Base-by-base conservation (phyloP, 2,329 filamentous ascomycete genomes). In the Fusarium sp. region DNA sequence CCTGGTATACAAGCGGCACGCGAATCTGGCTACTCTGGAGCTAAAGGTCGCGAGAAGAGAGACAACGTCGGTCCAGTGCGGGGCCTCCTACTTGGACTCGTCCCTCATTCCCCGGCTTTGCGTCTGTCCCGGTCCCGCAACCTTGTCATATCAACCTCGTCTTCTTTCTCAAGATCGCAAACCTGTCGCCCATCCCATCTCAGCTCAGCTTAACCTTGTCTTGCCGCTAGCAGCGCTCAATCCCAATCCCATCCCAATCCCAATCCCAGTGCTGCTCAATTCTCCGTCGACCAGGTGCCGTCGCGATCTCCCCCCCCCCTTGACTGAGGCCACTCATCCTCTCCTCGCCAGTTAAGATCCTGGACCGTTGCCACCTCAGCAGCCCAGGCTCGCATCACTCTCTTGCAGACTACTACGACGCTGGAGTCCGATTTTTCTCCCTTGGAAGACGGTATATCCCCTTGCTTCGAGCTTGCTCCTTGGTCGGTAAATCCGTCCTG, bases 1-100 rank as follows among this genome's bases (percentile, higher is more conserved):
- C 77, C 73, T 67, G 48, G 68, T 64, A 69, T 64, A 71, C 65
- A 66, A 66, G 67, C 69, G 68, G 68, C 75, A 74, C 68, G 65
- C 69, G 56, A 71, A 74, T 68, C 73, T 74, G 58, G 71, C 67
- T 75, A 59, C 67, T 62, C 69, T 71, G 73, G 63, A 75, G 70
- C 73, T 68, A 71, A 75, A 71, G 54, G 59, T 62, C 66, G 72
- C 70, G 75, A 77, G 77, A 79, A 72, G 77, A 79, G 77, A 79
- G 77, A 79, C 73, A 79, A 79, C 77, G 56, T 69, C 71, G 41
- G 64, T 69, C 61, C 64, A 72, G 67, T 77, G 77, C 75, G 77
- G 77, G 77, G 77, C 67, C 69, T 67, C 60, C 63, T 68, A 45
- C 50, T 67, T 72, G 67, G 64, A 65, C 69, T 64, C 68, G 62